Evolutionary conservation across 1,284 basidiomycete species (phyloP), one percentile per base, ranked within the genome.

Genomic region (Leccinum pachyderme): DNA sequence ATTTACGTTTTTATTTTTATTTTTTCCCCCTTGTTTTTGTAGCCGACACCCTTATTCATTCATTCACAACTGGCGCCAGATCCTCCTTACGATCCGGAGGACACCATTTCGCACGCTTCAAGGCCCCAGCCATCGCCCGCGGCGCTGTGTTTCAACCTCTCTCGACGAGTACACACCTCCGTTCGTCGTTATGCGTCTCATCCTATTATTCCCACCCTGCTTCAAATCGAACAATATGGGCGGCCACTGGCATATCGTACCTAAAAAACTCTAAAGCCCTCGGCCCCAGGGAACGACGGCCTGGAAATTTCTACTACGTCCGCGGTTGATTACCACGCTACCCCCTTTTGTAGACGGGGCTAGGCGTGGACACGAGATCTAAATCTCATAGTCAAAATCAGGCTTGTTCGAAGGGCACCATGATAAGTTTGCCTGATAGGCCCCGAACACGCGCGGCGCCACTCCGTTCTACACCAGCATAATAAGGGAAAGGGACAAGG

Each of bases 321-420:
- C 59, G 59, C 49, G 54, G 61, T 61, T 46, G 51, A 49, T 63
- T 58, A 32, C 67, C 66, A 68, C 64, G 12, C 54, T 66, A 63
- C 49, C 64, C 32, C 64, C 56, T 44, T 60, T 60, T 49, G 56
- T 56, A 18, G 37, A 46, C 56, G 58, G 63, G 49, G 55, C 46
- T 48, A 48, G 49, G 32, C 57, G 41, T 46, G 44, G 58, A 29
- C 33, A 47, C 35, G 13, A 46, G 51, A 67, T 61, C 58, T 33
- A 27, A 48, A 64, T 67, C 57, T 52, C 27, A 18, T 54, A 55
- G 65, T 60, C 61, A 64, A 64, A 67, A 66, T 57, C 67, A 62
- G 29, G 55, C 56, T 57, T 46, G 56, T 66, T 66, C 63, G 67
- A 60, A 47, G 59, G 8, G 15, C 9, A 27, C 59, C 28, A 41